Evolutionary conservation across 495 filamentous ascomycete species (phyloP).

Genomic region (Hypoxylon fragiforme): DNA sequence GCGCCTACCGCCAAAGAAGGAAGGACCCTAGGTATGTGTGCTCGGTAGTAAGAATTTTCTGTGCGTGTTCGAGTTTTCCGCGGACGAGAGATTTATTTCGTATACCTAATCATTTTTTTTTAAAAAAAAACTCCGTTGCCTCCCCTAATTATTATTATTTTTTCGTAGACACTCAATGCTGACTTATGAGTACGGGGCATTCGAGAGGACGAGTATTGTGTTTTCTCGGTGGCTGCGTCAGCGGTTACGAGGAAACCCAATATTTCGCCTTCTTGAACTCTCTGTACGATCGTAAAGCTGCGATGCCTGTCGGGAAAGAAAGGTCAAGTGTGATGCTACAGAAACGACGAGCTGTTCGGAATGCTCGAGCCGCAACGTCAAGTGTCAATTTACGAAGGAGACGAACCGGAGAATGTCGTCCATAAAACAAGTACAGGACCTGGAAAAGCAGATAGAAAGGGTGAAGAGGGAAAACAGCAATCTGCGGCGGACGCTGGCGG

Average conservation of each 20-base stretch:
- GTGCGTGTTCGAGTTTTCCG: constrained; percentile 1
- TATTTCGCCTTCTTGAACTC: constrained; percentile 24
- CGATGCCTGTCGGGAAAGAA: constrained; percentile 94
- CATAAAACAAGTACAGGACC: constrained; percentile 97
- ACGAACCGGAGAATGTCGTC: constrained; percentile 98
- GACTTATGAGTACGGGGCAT: constrained; percentile 30
- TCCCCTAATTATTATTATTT: background rate
- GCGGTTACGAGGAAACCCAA: background rate
- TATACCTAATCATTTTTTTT: too few relatives aligned
- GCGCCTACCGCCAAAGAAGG: constrained; percentile 89
- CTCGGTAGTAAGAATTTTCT: background rate
- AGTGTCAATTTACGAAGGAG: constrained; percentile 98
- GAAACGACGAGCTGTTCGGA: constrained; percentile 95
- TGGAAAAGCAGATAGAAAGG: constrained; percentile 85
- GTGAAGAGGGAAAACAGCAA: constrained; percentile 74
- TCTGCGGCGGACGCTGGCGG: constrained; percentile 61
- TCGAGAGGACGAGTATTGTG: constrained; percentile 18
- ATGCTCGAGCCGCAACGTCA: constrained; percentile 91
- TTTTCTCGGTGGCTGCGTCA: background rate
- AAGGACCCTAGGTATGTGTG: constrained; percentile 71
- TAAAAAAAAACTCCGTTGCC: too few relatives aligned
- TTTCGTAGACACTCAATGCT: constrained; percentile 16
- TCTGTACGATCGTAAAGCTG: constrained; percentile 61
- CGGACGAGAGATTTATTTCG: constrained; percentile 2
- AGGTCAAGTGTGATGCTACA: constrained; percentile 99